These are phyloP conservation scores for Skeletonema costatum DNA, from an alignment of 108 stramenopile species.

Conservation along the genomic window DNA sequence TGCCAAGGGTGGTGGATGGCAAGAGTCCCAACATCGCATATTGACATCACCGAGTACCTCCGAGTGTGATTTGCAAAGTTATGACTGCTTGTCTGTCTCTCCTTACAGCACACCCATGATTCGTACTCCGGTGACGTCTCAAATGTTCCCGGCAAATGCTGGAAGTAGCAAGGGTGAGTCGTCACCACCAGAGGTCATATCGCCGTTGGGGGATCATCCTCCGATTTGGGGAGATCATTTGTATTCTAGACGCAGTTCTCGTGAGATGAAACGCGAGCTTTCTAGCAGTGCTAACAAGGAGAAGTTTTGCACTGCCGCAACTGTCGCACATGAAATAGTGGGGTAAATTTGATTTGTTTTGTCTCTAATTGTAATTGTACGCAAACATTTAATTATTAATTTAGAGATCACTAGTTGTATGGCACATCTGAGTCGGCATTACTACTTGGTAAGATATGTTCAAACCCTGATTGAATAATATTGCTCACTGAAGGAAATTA, in stretches of 20 bases:
- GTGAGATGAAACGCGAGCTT: not conserved
- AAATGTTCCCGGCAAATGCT: not conserved
- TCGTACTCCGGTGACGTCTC: not conserved
- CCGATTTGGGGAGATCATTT: conserved; percentile 48
- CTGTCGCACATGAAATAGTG: not conserved
- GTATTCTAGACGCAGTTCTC: not conserved
- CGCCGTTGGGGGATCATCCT: conserved; percentile 10
- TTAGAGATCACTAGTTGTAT: not conserved
- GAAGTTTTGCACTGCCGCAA: conserved; percentile 15
- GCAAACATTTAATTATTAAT: not conserved
- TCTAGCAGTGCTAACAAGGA: conserved; percentile 8
- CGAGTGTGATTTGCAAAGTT: conserved; percentile 1
- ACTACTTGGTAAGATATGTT: not conserved
- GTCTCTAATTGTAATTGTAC: not conserved
- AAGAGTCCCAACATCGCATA: conserved; percentile 55
- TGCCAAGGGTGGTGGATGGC: conserved; percentile 84
- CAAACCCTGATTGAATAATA: no score
- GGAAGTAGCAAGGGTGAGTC: conserved; percentile 1
- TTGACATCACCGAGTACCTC: conserved; percentile 20
- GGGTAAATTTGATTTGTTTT: not conserved
- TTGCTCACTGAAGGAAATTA: no score
- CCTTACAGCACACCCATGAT: conserved; percentile 8
- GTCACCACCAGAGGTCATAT: conserved; percentile 13
- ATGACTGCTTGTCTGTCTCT: conserved; percentile 1
- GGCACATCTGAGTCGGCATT: not conserved